Evolutionary conservation across 345 rosid genomes (phyloP).

Genomic region (Arabidopsis thaliana): TAIR10.1 NC_003071.7:19237501-19238000

Average conservation of each 20-base stretch:
- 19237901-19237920: constrained; percentile 26
- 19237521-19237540: neutral
- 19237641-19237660: neutral
- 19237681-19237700: neutral
- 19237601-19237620: constrained; percentile 6
- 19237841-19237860: constrained; percentile 30
- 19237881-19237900: neutral
- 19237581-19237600: constrained; percentile 21
- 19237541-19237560: neutral
- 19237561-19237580: neutral
- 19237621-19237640: neutral
- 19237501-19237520: neutral
- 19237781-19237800: constrained; percentile 21
- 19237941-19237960: constrained; percentile 12
- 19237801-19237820: constrained; percentile 6
- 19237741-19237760: neutral
- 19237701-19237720: constrained; percentile 20
- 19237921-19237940: constrained; percentile 4
- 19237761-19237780: constrained; percentile 4
- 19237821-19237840: constrained; percentile 26
- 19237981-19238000: neutral
- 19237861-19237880: neutral
- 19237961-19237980: neutral
- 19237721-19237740: constrained; percentile 24
- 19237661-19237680: neutral